These are phyloP conservation scores for Xerocomus amazonicus DNA, from an alignment of 1,284 basidiomycete genomes.

Conservation along the genomic window DNA sequence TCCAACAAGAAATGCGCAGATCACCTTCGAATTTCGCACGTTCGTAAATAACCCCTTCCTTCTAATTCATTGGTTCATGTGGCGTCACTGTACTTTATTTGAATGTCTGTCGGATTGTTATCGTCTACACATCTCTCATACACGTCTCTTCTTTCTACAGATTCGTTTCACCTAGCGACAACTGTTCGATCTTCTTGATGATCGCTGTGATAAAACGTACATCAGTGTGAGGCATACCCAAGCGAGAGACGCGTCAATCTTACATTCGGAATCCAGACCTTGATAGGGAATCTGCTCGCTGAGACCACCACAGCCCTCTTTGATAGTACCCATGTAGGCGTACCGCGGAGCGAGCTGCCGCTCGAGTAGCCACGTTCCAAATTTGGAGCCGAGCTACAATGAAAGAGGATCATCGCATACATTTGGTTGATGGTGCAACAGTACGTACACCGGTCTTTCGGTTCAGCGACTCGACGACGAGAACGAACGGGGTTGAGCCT, in stretches of 20 bases:
- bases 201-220: constrained; percentile 46
- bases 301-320: constrained; percentile 81
- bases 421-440: neutral
- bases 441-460: constrained; percentile 75
- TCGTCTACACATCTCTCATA: neutral
- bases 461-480: constrained; percentile 82
- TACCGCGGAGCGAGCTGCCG: constrained; percentile 76
- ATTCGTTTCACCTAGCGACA: too few species aligned
- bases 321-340: constrained; percentile 74
- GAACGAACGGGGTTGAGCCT: constrained; percentile 69
- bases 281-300: constrained; percentile 79
- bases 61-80: too few species aligned
- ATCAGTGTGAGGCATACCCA: constrained; percentile 8
- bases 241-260: constrained; percentile 22
- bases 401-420: neutral
- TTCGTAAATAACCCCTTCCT: too few species aligned
- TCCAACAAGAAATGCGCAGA: too few species aligned
- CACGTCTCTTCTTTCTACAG: neutral
- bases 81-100: too few species aligned
- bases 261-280: constrained; percentile 69
- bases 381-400: constrained; percentile 68
- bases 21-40: too few species aligned
- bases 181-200: constrained; percentile 57
- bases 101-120: neutral
- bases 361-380: constrained; percentile 81